phyloP scores from a whole-genome alignment of 179 eudicot species.

The Silene noctiflora region DNA sequence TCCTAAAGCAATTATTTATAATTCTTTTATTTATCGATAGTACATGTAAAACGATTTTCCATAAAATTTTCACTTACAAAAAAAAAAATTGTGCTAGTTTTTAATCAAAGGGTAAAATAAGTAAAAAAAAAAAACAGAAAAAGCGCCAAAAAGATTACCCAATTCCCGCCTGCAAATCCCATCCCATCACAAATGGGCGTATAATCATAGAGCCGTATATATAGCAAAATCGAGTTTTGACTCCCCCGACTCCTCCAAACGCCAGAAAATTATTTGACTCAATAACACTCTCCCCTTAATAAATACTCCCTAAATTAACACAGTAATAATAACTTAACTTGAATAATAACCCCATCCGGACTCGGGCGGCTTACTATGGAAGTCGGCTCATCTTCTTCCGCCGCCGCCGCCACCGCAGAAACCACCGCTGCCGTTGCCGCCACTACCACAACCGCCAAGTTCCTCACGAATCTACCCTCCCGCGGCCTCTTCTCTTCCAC shows the following conservation, averaged over 20 bases:
- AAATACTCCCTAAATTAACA: not conserved
- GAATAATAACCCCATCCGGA: not conserved
- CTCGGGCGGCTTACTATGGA: slow-evolving; percentile 25
- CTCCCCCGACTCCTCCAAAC: not conserved
- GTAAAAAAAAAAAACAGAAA: too few relatives aligned
- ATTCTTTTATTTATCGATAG: too few relatives aligned
- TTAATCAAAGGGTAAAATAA: too few relatives aligned
- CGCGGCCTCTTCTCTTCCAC: slow-evolving; percentile 68
- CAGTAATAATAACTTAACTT: too few relatives aligned
- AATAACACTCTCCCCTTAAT: not conserved
- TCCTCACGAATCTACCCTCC: slow-evolving; percentile 57
- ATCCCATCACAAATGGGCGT: too few relatives aligned
- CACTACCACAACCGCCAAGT: slow-evolving; percentile 30
- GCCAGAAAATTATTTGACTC: not conserved
- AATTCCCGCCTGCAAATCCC: too few relatives aligned
- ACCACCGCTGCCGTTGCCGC: slow-evolving; percentile 25
- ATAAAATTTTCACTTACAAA: too few relatives aligned
- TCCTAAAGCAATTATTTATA: too few relatives aligned
- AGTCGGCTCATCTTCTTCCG: slow-evolving; percentile 30
- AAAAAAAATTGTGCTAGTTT: too few relatives aligned
- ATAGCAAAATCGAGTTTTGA: not conserved
- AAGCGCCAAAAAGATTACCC: too few relatives aligned
- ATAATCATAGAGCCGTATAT: too few relatives aligned
- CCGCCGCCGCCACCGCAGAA: slow-evolving; percentile 25
- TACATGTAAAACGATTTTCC: too few relatives aligned